A percentile compares a stretch with the other conserved stretches of the same genome.
Conservation (phyloP, 805 yeast genomes). For the Grigorovia transvaalensis region DNA sequence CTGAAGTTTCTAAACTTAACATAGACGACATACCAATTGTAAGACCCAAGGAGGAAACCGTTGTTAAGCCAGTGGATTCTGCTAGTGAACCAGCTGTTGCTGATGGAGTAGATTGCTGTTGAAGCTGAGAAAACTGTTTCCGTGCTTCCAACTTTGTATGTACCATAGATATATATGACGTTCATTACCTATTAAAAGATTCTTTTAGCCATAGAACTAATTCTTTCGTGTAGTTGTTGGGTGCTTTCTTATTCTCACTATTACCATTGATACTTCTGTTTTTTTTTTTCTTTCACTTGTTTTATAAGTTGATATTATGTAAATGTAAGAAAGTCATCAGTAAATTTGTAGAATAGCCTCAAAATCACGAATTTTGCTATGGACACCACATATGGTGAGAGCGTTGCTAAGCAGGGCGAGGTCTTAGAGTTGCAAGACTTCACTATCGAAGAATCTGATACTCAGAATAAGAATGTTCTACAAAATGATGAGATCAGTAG, state of each 20-base stretch:
- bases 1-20: neutral
- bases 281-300: too few species aligned
- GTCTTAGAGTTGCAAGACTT: neutral
- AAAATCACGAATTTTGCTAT: neutral
- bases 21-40: neutral
- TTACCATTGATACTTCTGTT: too few species aligned
- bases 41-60: neutral
- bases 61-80: neutral
- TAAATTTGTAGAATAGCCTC: neutral
- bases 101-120: neutral
- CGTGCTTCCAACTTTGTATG: too few species aligned
- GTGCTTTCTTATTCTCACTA: too few species aligned
- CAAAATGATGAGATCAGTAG: neutral
- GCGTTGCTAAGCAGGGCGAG: neutral
- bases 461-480: neutral
- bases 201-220: too few species aligned
- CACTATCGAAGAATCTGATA: neutral
- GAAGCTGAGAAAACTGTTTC: neutral
- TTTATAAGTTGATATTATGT: too few species aligned
- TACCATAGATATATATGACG: neutral
- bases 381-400: neutral
- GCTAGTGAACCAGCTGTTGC: constrained; percentile 1
- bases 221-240: too few species aligned
- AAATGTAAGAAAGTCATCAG: neutral
- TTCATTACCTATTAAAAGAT: neutral